phyloP scores from a whole-genome alignment of 352 stramenopile species.

The Thalassiosira ordinaria region DNA sequence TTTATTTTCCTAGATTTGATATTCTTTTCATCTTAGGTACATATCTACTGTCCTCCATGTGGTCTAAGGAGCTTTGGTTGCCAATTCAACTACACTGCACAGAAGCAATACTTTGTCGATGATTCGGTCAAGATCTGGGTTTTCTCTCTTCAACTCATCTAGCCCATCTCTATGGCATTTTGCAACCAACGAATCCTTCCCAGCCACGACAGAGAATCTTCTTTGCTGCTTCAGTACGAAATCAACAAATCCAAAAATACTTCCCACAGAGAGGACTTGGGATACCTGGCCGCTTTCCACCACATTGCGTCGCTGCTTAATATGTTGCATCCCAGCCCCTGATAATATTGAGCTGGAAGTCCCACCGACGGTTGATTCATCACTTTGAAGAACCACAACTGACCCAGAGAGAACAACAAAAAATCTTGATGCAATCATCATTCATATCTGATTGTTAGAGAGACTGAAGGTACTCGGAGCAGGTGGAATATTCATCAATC shows the following conservation, averaged over 20 bases:
- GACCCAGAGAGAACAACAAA: constrained; percentile 74
- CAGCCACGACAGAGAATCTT: constrained; percentile 61
- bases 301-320: constrained; percentile 26
- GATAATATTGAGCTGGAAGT: constrained; percentile 42
- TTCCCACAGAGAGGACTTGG: constrained; percentile 55
- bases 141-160: constrained; percentile 60
- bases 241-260: constrained; percentile 82
- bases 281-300: constrained; percentile 38
- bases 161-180: constrained; percentile 60
- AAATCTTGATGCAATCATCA: too few species aligned
- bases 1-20: too few species aligned
- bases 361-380: constrained; percentile 13
- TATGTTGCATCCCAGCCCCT: constrained; percentile 42
- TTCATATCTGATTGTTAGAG: too few species aligned
- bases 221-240: constrained; percentile 68
- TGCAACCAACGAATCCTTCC: constrained; percentile 49
- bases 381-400: constrained; percentile 58
- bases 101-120: constrained; percentile 74
- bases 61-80: constrained; percentile 30
- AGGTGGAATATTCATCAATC: too few species aligned
- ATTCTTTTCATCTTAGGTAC: too few species aligned
- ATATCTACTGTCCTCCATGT: not conserved
- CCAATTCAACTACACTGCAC: constrained; percentile 69
- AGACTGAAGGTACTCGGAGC: too few species aligned
- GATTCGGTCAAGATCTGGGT: constrained; percentile 64